phyloP scores from a whole-genome alignment of 441 rosid genomes.

The Populus trichocarpa region DNA sequence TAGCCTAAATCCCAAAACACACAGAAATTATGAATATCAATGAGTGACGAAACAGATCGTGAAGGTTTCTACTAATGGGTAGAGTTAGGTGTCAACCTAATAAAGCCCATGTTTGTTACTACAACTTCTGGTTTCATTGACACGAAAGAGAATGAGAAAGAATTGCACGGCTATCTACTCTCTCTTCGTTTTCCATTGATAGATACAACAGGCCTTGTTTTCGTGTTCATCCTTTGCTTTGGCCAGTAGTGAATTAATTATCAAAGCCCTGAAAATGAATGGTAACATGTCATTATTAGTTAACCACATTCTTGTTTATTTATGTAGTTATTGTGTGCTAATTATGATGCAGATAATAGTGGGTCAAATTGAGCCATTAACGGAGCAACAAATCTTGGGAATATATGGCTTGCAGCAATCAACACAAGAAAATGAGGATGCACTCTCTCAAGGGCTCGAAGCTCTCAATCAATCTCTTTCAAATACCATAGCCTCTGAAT shows the following conservation, averaged over 20 bases:
- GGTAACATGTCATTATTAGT: background rate
- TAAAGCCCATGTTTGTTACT: conserved; percentile 49
- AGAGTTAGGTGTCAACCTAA: conserved; percentile 49
- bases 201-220: conserved; percentile 21
- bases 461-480: conserved; percentile 83
- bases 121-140: conserved; percentile 25
- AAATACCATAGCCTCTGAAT: conserved; percentile 77
- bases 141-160: conserved; percentile 13
- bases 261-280: background rate
- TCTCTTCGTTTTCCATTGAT: conserved; percentile 6
- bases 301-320: background rate
- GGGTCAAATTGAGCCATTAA: conserved; percentile 73
- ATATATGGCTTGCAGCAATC: conserved; percentile 85
- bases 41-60: conserved; percentile 31
- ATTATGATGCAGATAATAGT: conserved; percentile 45
- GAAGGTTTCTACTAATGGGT: conserved; percentile 43
- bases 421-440: conserved; percentile 92
- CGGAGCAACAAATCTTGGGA: conserved; percentile 87
- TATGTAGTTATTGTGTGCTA: background rate
- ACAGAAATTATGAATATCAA: conserved; percentile 9
- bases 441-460: conserved; percentile 84
- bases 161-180: conserved; percentile 31
- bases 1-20: background rate
- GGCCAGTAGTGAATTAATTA: conserved; percentile 24
- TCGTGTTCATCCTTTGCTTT: conserved; percentile 24